Base-by-base conservation (phyloP, 2,329 filamentous ascomycete genomes). In the Tolypocladium tropicale region DNA sequence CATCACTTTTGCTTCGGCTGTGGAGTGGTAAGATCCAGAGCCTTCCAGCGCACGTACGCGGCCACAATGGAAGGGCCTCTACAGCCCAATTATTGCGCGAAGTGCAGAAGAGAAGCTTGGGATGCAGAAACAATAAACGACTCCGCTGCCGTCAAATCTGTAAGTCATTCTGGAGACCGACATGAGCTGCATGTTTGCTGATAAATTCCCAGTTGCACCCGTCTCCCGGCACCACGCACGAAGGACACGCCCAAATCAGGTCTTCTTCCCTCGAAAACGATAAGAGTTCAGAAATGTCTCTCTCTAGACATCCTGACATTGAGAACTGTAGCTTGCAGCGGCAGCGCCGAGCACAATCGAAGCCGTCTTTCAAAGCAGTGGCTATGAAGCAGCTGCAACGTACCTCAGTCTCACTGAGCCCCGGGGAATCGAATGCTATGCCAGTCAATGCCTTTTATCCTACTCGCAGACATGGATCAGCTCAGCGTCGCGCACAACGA, bases 1-100 rank as follows among this genome's bases (percentile, higher is more conserved):
- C 63, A 67, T 39, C 75, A 76, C 54, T 71, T 78, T 23, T 80
- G 78, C 62, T 73, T 62, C n/a, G 60, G 65, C 12, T 68, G 66
- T 46, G 66, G 66, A 7, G 58, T 59, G 25, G 65, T 58, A 4
- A 55, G 65, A 41, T 68, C 66, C 16, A 65, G 61, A 34, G 51
- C 46, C 4, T 68, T 66, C 52, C 64, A 67, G 6, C 55, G 59
- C 5, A 55, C 52, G 9, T 53, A 66, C 34, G 61, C 63, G 3
- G 56, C 59, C 12, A 50, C 59, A 2, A 57, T 62, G 23, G 69
- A 66, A 9, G 60, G 64, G 25, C 56, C 62, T 2, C 57, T 71
- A 18, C 55, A 67, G 10, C 64, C 62, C 16, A 73, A 72, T 50
- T 72, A 72, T 53, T 73, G 70, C 51, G 56, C 54, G 21, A 57